Evolutionary conservation across 305 asterid genomes (phyloP).

Genomic region (Ajuga reptans): DNA sequence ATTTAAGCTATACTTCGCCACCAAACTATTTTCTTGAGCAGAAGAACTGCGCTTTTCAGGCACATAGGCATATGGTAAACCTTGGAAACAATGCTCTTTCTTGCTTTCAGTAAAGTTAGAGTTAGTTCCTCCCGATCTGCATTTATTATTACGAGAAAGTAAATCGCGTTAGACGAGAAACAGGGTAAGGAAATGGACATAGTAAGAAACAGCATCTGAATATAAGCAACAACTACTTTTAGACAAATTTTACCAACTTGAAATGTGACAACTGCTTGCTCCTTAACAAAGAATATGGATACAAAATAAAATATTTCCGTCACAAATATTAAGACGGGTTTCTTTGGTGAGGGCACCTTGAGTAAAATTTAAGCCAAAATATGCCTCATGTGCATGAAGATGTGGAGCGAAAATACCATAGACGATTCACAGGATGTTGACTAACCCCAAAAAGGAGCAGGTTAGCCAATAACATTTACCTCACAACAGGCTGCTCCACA

Average conservation of each 20-base stretch:
- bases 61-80: conserved; percentile 22
- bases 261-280: no score
- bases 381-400: not conserved
- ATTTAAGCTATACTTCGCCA: conserved; percentile 24
- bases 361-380: not conserved
- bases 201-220: not conserved
- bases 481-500: conserved; percentile 25
- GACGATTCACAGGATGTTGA: not conserved
- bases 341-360: not conserved
- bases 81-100: conserved; percentile 30
- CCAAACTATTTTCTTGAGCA: conserved; percentile 22
- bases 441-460: not conserved
- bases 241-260: no score
- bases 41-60: conserved; percentile 28
- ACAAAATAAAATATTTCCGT: not conserved
- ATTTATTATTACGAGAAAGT: conserved; percentile 19
- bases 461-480: conserved; percentile 27
- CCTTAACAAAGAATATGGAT: not conserved
- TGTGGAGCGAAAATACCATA: conserved; percentile 8
- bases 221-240: not conserved
- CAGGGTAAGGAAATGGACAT: not conserved
- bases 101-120: conserved; percentile 25
- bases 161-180: conserved; percentile 16
- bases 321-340: not conserved
- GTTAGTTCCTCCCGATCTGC: conserved; percentile 33